A percentile compares a stretch with the other conserved stretches of the same genome.
phyloP scores from a whole-genome alignment of 257 asterid genomes.

The Przewalskia tangutica region DNA sequence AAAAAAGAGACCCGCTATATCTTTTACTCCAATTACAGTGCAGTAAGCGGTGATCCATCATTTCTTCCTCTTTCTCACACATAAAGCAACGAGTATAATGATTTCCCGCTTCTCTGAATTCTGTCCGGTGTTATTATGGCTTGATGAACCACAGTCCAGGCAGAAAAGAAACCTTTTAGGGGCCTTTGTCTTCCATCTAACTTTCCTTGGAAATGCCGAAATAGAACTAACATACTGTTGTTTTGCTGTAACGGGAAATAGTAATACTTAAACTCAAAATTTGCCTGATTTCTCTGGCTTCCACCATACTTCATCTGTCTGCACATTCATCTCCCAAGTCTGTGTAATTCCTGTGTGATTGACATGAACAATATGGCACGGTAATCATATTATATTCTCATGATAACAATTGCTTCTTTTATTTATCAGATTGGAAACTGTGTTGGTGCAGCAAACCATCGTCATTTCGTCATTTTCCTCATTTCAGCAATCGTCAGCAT shows the following conservation, averaged over 20 bases:
- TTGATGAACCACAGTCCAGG: neutral
- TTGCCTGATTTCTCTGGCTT: conserved; percentile 5
- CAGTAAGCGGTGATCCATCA: too few species aligned
- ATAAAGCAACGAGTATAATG: too few species aligned
- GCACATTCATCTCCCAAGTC: neutral
- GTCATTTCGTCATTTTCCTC: conserved; percentile 64
- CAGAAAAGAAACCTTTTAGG: neutral
- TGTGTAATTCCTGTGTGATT: neutral
- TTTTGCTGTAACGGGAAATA: neutral
- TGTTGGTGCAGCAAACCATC: conserved; percentile 84
- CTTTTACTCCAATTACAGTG: neutral
- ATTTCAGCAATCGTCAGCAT: conserved; percentile 60
- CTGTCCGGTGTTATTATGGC: too few species aligned
- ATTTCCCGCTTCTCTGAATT: too few species aligned
- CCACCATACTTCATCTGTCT: neutral
- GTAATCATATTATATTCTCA: neutral
- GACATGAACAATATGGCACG: neutral
- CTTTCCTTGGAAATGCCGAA: neutral
- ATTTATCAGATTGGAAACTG: conserved; percentile 80
- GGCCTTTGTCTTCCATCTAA: neutral
- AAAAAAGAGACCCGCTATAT: neutral
- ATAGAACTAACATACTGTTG: neutral
- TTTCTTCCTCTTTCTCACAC: too few species aligned
- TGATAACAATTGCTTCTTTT: neutral
- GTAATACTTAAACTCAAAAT: neutral